phyloP scores from a whole-genome alignment of 805 yeast genomes.

The Hanseniaspora thailandica region DNA sequence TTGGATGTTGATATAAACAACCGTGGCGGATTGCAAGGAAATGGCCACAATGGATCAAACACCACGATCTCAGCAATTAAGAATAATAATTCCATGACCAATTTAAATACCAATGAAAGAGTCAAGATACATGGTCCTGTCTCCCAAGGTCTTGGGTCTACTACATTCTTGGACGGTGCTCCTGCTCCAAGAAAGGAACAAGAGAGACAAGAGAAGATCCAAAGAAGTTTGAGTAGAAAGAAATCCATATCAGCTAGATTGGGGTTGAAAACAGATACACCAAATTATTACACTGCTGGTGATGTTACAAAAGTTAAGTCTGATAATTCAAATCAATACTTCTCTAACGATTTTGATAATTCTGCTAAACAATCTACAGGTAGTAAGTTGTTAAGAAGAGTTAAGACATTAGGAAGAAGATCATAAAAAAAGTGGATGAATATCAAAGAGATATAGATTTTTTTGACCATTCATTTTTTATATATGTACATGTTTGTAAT shows the following conservation, averaged over 20 bases:
- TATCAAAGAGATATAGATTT: not conserved
- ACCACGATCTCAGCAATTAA: constrained; percentile 36
- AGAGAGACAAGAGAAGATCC: constrained; percentile 26
- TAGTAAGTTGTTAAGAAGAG: constrained; percentile 65
- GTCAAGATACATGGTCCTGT: constrained; percentile 72
- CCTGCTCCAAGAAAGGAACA: constrained; percentile 56
- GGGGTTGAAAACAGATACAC: constrained; percentile 22
- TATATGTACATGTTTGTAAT: not conserved
- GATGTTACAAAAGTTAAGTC: constrained; percentile 5
- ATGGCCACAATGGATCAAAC: constrained; percentile 16
- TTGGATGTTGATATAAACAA: not conserved
- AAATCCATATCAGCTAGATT: constrained; percentile 70
- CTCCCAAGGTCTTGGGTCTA: constrained; percentile 79
- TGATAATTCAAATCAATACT: not conserved
- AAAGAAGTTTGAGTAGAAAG: constrained; percentile 51
- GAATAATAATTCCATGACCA: constrained; percentile 39
- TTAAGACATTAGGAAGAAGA: constrained; percentile 61
- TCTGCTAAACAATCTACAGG: constrained; percentile 26
- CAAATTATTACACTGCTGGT: constrained; percentile 16
- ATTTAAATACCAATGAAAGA: constrained; percentile 59
- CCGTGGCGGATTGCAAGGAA: constrained; percentile 14
- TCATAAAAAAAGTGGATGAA: constrained; percentile 3
- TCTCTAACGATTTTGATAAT: constrained; percentile 17
- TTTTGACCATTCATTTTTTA: not conserved
- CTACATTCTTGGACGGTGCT: constrained; percentile 91